Conservation (phyloP, 495 filamentous ascomycete species). For the Hyphodiscus hymeniophilus region DNA sequence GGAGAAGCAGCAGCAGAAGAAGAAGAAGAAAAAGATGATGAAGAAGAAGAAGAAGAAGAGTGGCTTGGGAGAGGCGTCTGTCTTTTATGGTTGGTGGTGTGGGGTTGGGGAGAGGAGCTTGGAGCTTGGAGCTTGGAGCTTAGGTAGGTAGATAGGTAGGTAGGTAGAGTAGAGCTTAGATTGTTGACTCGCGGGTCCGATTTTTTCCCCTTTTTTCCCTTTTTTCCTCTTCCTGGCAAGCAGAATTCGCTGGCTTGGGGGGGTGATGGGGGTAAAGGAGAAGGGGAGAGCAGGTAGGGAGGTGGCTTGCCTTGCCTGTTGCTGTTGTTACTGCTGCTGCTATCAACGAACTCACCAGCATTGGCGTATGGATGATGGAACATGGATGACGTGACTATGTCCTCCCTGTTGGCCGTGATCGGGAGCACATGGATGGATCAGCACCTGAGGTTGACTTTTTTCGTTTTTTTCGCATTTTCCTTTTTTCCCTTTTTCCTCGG, state of each 20-base stretch:
- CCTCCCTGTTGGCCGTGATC: neutral
- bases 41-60: neutral
- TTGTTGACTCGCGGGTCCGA: no score
- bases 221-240: no score
- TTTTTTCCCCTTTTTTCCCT: no score
- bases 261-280: no score
- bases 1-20: neutral
- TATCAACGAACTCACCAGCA: neutral
- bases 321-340: neutral
- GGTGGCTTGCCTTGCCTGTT: no score
- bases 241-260: no score
- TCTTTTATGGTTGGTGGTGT: slow-evolving; percentile 8
- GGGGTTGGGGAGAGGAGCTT: slow-evolving; percentile 13
- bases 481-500: no score
- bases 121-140: neutral
- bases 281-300: no score
- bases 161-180: no score
- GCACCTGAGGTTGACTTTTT: no score
- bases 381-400: slow-evolving; percentile 1
- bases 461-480: no score
- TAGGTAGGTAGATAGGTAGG: neutral
- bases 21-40: neutral
- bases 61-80: no score
- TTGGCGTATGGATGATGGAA: neutral
- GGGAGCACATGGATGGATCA: neutral